A percentile compares a stretch with the other conserved stretches of the same genome.
These are phyloP conservation scores for Mycena rosella DNA, from an alignment of 768 basidiomycete species.

Conservation along the genomic window DNA sequence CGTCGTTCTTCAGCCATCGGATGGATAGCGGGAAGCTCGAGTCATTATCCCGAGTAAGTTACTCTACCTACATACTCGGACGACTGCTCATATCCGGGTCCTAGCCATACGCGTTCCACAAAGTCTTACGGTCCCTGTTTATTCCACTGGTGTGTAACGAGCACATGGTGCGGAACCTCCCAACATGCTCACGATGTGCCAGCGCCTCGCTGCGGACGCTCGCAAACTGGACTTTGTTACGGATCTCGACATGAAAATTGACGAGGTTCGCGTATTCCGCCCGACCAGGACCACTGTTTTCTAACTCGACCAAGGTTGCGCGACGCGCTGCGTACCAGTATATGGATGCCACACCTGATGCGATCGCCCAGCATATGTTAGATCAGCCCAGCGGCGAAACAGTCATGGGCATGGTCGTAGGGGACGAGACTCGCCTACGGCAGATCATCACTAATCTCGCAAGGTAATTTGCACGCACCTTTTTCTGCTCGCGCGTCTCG, in stretches of 20 bases:
- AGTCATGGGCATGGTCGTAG: constrained; percentile 69
- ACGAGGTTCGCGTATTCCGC: constrained; percentile 51
- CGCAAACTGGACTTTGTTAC: constrained; percentile 69
- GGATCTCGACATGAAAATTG: constrained; percentile 67
- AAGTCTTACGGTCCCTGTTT: constrained; percentile 70
- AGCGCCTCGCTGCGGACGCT: constrained; percentile 65
- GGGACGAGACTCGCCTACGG: constrained; percentile 76
- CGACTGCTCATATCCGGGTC: not conserved
- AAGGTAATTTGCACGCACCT: constrained; percentile 50
- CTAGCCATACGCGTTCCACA: constrained; percentile 71
- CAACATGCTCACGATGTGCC: not conserved
- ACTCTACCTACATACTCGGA: not conserved
- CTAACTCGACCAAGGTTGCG: constrained; percentile 52
- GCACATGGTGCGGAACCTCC: not conserved
- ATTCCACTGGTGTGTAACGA: constrained; percentile 56
- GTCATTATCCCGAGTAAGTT: constrained; percentile 56
- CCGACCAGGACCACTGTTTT: not conserved
- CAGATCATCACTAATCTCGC: constrained; percentile 79
- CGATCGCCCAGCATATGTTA: constrained; percentile 44
- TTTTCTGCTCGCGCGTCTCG: not conserved
- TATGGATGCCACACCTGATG: constrained; percentile 53
- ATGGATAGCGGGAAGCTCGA: constrained; percentile 82
- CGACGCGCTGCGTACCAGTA: constrained; percentile 59
- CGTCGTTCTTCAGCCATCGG: constrained; percentile 58
- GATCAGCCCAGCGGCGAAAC: constrained; percentile 47